phyloP scores from a whole-genome alignment of 345 rosid species.

The Theobroma cacao region DNA sequence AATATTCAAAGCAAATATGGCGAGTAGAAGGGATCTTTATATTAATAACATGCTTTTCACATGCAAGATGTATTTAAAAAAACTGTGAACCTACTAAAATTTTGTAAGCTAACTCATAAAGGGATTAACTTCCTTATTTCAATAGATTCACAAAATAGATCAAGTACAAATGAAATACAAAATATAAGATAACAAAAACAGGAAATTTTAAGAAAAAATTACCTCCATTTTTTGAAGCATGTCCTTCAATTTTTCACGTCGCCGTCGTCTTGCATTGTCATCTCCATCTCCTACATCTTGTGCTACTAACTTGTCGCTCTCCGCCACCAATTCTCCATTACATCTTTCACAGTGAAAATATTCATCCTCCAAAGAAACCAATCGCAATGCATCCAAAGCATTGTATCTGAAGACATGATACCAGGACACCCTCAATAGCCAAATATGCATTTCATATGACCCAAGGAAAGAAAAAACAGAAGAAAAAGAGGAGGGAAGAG shows the following conservation, averaged over 20 bases:
- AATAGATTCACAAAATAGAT: not conserved
- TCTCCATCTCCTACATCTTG: constrained; percentile 90
- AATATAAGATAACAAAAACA: not conserved
- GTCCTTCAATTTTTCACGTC: constrained; percentile 72
- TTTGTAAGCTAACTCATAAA: not conserved
- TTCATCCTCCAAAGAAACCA: constrained; percentile 66
- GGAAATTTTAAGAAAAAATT: not conserved
- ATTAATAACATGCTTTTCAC: not conserved
- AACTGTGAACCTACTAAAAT: not conserved
- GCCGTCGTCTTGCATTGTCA: constrained; percentile 82
- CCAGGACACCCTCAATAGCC: constrained; percentile 11
- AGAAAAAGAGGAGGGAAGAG: not conserved
- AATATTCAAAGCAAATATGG: constrained; percentile 3
- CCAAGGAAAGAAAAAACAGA: not conserved
- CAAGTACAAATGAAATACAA: not conserved
- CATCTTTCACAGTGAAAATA: constrained; percentile 87
- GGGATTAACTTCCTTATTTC: not conserved
- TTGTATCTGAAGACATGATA: constrained; percentile 54
- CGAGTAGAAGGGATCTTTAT: not conserved
- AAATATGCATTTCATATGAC: not conserved
- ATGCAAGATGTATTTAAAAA: not conserved
- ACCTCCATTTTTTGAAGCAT: constrained; percentile 86
- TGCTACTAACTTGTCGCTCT: constrained; percentile 77
- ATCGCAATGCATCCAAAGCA: constrained; percentile 78
- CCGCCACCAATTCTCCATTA: constrained; percentile 86